Evolutionary conservation across 148 eudicot species (phyloP).

Genomic region (Pouteria glomerata): DNA sequence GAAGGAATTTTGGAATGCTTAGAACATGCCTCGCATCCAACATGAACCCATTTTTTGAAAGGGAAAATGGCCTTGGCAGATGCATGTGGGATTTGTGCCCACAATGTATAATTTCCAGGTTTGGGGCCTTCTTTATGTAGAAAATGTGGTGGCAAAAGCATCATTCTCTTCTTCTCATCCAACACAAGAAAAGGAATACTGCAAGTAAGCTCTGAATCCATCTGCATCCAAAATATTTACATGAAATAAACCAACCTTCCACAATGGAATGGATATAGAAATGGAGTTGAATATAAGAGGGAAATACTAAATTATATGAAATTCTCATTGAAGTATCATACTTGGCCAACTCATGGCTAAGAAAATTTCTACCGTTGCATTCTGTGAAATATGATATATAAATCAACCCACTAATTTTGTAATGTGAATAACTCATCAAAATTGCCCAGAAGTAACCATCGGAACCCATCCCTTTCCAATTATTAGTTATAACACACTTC

Average conservation of each 20-base stretch:
- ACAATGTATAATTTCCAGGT: slow-evolving; percentile 21
- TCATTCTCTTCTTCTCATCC: slow-evolving; percentile 48
- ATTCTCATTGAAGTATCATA: not conserved
- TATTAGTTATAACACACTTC: not conserved
- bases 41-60: slow-evolving; percentile 66
- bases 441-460: not conserved
- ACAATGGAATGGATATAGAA: not conserved
- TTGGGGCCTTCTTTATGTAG: slow-evolving; percentile 32
- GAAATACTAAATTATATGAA: not conserved
- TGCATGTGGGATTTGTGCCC: slow-evolving; percentile 27
- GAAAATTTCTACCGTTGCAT: not conserved
- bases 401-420: not conserved
- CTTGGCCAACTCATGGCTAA: not conserved
- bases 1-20: not conserved
- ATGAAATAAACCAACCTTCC: not conserved
- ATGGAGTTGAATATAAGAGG: not conserved
- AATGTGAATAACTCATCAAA: not conserved
- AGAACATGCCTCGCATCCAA: slow-evolving; percentile 72
- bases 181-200: slow-evolving; percentile 51
- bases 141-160: slow-evolving; percentile 36
- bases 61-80: slow-evolving; percentile 46
- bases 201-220: slow-evolving; percentile 22
- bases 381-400: not conserved
- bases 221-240: slow-evolving; percentile 33
- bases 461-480: not conserved